Evolutionary conservation across 2,329 filamentous ascomycete genomes (phyloP), one percentile per base, ranked within the genome.

Genomic region (Pseudogymnoascus sp.): DNA sequence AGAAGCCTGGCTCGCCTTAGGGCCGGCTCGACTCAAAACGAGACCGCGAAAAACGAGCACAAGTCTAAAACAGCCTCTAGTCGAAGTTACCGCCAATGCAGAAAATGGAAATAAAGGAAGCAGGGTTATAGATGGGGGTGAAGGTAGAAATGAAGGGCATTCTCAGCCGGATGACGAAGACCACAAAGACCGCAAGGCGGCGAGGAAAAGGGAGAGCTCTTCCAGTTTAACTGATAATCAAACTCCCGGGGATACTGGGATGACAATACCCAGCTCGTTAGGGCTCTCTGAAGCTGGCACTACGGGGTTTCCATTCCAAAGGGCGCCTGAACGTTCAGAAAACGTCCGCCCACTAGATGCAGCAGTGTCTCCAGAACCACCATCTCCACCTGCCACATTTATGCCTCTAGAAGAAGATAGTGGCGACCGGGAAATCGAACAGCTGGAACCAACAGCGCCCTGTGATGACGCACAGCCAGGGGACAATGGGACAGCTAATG

Each of bases 1-100:
- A 72, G 84, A 86, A 66, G 85, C 90, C 37, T 96, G 93, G 90
- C 76, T 87, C 46, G 77, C 79, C 14, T 78, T 95, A 14, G 75
- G 78, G 22, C 78, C 80, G 33, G 74, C 79, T 31, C 59, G 38
- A 26, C 38, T 38, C 35, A 60, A 40, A 41, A 40, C 19, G 3
- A 11, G 41, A 53, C 26, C 4, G 14, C 28, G 19, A 5, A 60
- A 22, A 7, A 5, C 19, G 5, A 59, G 22, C n/a, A 43, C 16
- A 59, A 60, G 19, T 31, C 24, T 12, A 3, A 40, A 38, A 6
- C 26, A 31, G 3, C 22, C 59, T 33, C 16, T 35, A 14, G 28
- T 12, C 33, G 19, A 60, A 26, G 31, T 16, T 28, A 22, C 50
- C 1, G n/a, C 28, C 28, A 22, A 14, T 19, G 28, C 50, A 33